Evolutionary conservation across 2,329 filamentous ascomycete genomes (phyloP).

Genomic region (Ramularia collo-cygni): DNA sequence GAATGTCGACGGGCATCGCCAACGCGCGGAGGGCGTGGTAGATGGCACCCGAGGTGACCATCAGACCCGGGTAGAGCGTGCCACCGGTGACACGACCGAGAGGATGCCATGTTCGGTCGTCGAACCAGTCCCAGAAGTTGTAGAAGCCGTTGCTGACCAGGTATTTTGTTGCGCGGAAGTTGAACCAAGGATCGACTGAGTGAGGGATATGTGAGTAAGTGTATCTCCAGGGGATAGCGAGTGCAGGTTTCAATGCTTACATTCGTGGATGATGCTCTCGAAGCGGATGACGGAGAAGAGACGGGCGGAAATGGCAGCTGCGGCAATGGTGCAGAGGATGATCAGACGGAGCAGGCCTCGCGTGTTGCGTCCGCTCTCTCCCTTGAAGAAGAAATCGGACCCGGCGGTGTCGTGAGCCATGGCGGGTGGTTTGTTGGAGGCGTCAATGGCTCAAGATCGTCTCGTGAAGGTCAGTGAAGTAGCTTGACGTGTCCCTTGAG

Average conservation of each 20-base stretch:
- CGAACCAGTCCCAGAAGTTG: constrained; percentile 99
- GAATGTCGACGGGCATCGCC: constrained; percentile 90
- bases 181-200: constrained; percentile 99
- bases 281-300: constrained; percentile 98
- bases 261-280: constrained; percentile 99
- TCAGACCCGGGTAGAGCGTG: constrained; percentile 95
- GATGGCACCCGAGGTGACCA: constrained; percentile 97
- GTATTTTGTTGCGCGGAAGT: constrained; percentile 97
- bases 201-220: no score
- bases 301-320: constrained; percentile 83
- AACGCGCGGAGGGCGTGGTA: constrained; percentile 88
- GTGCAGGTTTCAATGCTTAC: constrained; percentile 57
- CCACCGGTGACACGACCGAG: constrained; percentile 96
- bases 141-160: constrained; percentile 95
- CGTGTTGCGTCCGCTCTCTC: constrained; percentile 71
- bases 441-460: no score
- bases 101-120: constrained; percentile 98
- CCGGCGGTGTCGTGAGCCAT: constrained; percentile 17
- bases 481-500: no score
- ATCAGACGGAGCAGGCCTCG: constrained; percentile 79
- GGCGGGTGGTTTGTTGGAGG: constrained; percentile 1
- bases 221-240: no score
- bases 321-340: constrained; percentile 87
- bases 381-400: constrained; percentile 56
- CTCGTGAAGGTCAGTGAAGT: no score